Conservation (phyloP, 495 filamentous ascomycete species). For the Penicillium cataractarum region DNA sequence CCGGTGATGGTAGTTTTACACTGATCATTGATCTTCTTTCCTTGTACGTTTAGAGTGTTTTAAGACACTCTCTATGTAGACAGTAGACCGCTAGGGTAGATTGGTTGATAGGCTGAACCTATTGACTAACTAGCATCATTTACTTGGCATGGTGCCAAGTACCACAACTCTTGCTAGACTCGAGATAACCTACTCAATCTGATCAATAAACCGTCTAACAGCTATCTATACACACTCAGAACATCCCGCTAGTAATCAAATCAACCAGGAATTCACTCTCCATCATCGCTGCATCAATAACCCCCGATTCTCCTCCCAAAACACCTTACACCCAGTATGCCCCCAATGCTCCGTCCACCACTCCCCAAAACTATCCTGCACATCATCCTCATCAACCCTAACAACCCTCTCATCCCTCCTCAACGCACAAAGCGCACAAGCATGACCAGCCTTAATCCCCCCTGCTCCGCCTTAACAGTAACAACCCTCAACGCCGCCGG, state of each 20-base stretch:
- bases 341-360: conserved; percentile 96
- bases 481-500: conserved; percentile 61
- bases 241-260: neutral
- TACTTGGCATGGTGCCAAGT: neutral
- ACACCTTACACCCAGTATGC: conserved; percentile 76
- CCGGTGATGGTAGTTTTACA: neutral
- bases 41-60: neutral
- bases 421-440: conserved; percentile 88
- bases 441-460: conserved; percentile 70
- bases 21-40: neutral
- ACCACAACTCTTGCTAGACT: neutral
- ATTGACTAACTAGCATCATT: neutral
- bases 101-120: neutral
- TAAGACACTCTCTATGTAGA: neutral
- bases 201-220: neutral
- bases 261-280: neutral
- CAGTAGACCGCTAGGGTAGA: neutral
- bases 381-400: conserved; percentile 64
- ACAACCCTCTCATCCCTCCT: conserved; percentile 81
- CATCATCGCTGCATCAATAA: conserved; percentile 65
- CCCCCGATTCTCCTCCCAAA: conserved; percentile 78
- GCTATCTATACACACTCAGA: neutral
- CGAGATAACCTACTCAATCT: neutral
- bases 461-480: conserved; percentile 50
- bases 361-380: conserved; percentile 89